Percentiles rank a stretch among this genome's conserved stretches.
phyloP scores from a whole-genome alignment of 2,329 filamentous ascomycete species.

The Neonectria ditissima region DNA sequence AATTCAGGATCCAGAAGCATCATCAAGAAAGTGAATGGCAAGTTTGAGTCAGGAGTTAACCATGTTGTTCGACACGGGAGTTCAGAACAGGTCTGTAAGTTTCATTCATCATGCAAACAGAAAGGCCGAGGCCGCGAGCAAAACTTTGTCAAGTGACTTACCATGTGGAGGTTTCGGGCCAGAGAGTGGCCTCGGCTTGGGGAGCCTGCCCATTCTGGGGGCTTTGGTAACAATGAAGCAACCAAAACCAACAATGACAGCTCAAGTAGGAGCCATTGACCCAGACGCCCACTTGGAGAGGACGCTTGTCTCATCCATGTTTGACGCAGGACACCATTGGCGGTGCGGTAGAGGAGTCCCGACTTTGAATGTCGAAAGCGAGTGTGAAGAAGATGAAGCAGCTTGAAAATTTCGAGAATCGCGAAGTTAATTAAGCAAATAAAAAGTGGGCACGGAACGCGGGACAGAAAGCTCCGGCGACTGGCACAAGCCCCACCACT shows the following conservation, averaged over 20 bases:
- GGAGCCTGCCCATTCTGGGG: neutral
- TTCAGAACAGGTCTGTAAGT: constrained; percentile 53
- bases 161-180: constrained; percentile 4
- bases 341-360: neutral
- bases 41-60: constrained; percentile 42
- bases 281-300: neutral
- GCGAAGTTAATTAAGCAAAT: constrained; percentile 2
- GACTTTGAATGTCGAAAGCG: constrained; percentile 22
- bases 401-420: neutral
- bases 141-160: constrained; percentile 24
- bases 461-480: constrained; percentile 24
- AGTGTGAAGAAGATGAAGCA: neutral
- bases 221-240: neutral
- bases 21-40: constrained; percentile 15
- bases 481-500: neutral
- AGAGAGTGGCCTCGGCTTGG: neutral
- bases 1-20: constrained; percentile 13
- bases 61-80: constrained; percentile 46
- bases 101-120: constrained; percentile 45
- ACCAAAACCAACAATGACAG: neutral
- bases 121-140: constrained; percentile 2
- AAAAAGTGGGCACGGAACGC: constrained; percentile 30
- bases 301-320: neutral
- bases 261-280: neutral
- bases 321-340: neutral